A percentile compares a stretch with the other conserved stretches of the same genome.
Conservation (phyloP, 768 basidiomycete genomes). For the Trametes villosa region DNA sequence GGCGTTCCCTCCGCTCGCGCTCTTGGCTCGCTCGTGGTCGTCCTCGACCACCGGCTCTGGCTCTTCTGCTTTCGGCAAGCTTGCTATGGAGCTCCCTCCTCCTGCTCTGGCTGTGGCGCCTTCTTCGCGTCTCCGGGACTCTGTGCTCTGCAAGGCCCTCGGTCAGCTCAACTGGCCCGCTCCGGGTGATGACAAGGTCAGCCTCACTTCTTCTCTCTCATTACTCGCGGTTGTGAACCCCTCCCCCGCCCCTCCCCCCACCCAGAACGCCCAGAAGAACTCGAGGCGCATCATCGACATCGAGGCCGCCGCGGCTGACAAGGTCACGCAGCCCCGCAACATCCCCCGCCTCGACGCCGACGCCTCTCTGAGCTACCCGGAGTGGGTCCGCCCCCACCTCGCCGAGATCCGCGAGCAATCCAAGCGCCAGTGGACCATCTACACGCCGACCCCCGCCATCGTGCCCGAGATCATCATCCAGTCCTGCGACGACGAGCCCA, state of each 20-base stretch:
- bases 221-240: too few relatives aligned
- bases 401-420: slow-evolving; percentile 13
- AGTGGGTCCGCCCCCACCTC: slow-evolving; percentile 21
- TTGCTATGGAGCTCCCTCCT: neutral
- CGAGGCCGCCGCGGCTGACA: neutral
- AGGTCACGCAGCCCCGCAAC: neutral
- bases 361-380: slow-evolving; percentile 11
- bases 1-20: neutral
- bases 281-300: neutral
- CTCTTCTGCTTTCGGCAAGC: neutral
- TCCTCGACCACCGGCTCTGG: neutral
- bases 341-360: slow-evolving; percentile 1
- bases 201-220: neutral
- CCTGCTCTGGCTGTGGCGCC: slow-evolving; percentile 3
- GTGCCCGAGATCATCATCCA: slow-evolving; percentile 19
- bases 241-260: neutral
- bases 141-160: slow-evolving; percentile 16
- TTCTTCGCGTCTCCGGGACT: slow-evolving; percentile 18
- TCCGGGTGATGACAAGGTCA: slow-evolving; percentile 12
- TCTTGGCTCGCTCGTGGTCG: slow-evolving; percentile 6
- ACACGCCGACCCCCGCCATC: neutral
- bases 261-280: too few relatives aligned
- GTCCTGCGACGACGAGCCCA: slow-evolving; percentile 1
- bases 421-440: slow-evolving; percentile 8
- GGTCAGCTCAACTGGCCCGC: neutral